Conservation (phyloP, 495 filamentous ascomycete species). For the Penicillium canescens region DNA sequence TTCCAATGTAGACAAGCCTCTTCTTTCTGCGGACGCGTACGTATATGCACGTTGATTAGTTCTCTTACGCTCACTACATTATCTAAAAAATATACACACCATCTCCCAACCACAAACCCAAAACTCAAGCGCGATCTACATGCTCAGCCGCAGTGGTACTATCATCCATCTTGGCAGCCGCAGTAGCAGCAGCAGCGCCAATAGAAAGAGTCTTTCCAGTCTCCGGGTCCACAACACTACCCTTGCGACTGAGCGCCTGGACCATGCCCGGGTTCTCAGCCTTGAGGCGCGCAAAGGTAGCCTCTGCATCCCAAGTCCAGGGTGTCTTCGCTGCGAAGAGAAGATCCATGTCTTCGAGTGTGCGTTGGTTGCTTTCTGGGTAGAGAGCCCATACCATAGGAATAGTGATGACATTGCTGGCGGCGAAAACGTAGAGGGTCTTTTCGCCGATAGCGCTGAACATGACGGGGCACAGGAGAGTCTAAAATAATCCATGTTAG, state of each 20-base stretch:
- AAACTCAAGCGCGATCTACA: slow-evolving; percentile 23
- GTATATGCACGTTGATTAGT: neutral
- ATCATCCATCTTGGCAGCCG: slow-evolving; percentile 13
- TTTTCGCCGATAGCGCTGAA: slow-evolving; percentile 63
- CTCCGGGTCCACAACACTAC: slow-evolving; percentile 50
- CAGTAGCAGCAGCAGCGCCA: slow-evolving; percentile 5
- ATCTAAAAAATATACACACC: neutral
- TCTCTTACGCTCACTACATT: neutral
- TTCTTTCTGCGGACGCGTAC: too few species aligned
- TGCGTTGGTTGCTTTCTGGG: slow-evolving; percentile 67
- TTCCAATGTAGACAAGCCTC: too few species aligned
- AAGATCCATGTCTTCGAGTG: slow-evolving; percentile 69
- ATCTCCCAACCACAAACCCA: neutral
- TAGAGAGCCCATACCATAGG: slow-evolving; percentile 70
- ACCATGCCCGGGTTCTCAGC: slow-evolving; percentile 53
- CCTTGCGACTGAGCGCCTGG: slow-evolving; percentile 43
- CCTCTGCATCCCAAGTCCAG: slow-evolving; percentile 67
- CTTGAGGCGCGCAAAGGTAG: slow-evolving; percentile 53
- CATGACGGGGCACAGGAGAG: slow-evolving; percentile 64
- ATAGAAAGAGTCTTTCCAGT: slow-evolving; percentile 30
- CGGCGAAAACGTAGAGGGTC: slow-evolving; percentile 67
- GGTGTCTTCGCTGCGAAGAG: slow-evolving; percentile 60
- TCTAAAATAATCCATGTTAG: slow-evolving; percentile 22
- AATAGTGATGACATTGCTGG: slow-evolving; percentile 61
- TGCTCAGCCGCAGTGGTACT: slow-evolving; percentile 22